phyloP scores from a whole-genome alignment of 2,329 filamentous ascomycete genomes.

The Fusarium sp. region DNA sequence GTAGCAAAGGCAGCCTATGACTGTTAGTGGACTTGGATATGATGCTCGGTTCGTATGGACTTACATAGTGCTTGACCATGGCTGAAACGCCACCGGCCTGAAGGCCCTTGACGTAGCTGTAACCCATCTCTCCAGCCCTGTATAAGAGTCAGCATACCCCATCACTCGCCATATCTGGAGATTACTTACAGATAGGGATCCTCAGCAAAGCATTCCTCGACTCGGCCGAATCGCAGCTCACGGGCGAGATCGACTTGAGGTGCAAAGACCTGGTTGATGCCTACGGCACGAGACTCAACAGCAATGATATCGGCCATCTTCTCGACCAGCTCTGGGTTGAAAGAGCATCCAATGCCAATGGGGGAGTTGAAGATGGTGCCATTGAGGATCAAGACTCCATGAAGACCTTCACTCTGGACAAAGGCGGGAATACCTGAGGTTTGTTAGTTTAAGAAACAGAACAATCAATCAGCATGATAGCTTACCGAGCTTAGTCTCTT shows the following conservation, averaged over 20 bases:
- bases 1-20: slow-evolving; percentile 71
- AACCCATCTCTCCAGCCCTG: slow-evolving; percentile 75
- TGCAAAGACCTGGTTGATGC: slow-evolving; percentile 81
- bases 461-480: slow-evolving; percentile 50
- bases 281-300: slow-evolving; percentile 75
- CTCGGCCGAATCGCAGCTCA: slow-evolving; percentile 79
- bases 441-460: background rate
- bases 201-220: slow-evolving; percentile 82
- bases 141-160: slow-evolving; percentile 20
- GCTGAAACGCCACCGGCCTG: slow-evolving; percentile 77
- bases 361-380: slow-evolving; percentile 86
- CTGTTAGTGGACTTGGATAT: background rate
- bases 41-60: slow-evolving; percentile 13
- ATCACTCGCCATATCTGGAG: background rate
- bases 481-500: slow-evolving; percentile 58
- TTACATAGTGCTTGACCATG: slow-evolving; percentile 81
- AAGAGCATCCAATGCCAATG: slow-evolving; percentile 80
- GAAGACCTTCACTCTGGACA: slow-evolving; percentile 81
- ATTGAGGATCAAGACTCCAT: slow-evolving; percentile 79
- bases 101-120: slow-evolving; percentile 70
- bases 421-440: slow-evolving; percentile 76
- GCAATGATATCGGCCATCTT: slow-evolving; percentile 78
- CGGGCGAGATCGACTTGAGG: slow-evolving; percentile 79
- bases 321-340: slow-evolving; percentile 74
- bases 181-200: slow-evolving; percentile 70